Base-by-base conservation (phyloP, 306 rosid genomes). In the Vigna mungo region DNA sequence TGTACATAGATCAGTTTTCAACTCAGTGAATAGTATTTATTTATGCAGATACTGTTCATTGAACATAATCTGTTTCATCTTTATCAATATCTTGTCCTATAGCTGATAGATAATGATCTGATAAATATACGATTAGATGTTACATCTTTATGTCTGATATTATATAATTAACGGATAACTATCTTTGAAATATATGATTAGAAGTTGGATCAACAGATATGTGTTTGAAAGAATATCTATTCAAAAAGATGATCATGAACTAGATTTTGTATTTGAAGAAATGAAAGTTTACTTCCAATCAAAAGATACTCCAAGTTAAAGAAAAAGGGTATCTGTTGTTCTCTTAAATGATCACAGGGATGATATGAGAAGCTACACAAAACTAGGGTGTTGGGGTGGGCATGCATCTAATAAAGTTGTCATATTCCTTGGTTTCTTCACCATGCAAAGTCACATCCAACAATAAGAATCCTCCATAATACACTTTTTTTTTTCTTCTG, bases 371-470 rank as follows among this genome's bases (percentile, higher is more conserved):
- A 80, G 68, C 86, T 68, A 74, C 79, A 37, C 34, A 59, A 85
- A 71, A 43, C 41, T 76, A 56, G 49, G 48, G 76, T 72, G 87
- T 84, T 87, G 76, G 80, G 83, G 86, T 87, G 78, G 84, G 25
- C 79, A 80, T 84, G 68, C 72, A 68, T 80, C 84, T 56, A 54
- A 36, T 68, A 30, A 67, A 68, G 78, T 46, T 70, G 5, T 44
- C 68, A 23, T 65, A 46, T 86, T 74, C 83, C 73, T 88, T 65
- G 89, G 90, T 53, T 52, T 80, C 75, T 62, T 77, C 80, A 78
- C 81, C 20, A 27, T 80, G 94, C 71, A 68, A 70, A 67, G 94
- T 90, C 92, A 85, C 91, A 86, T 88, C 90, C 37, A 20, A 75
- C 55, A 13, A 58, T 61, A 66, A 75, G 73, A 78, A 75, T 72